Conservation (phyloP, 192 early-diverging fungal species). For the Podila verticillata region DNA sequence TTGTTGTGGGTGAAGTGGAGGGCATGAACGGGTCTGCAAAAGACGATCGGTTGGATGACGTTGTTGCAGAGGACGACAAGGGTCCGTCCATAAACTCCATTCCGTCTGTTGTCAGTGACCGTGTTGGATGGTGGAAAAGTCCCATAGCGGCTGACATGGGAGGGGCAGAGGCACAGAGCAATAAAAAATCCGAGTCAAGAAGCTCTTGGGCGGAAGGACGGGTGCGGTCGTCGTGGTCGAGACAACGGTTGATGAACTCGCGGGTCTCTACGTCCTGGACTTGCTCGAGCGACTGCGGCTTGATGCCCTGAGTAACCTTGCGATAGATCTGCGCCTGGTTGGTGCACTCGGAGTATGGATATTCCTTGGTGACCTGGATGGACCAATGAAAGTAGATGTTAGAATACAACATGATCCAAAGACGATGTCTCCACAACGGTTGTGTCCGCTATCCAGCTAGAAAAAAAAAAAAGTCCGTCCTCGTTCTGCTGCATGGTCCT, state of each 20-base stretch:
- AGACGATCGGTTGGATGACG: constrained; percentile 10
- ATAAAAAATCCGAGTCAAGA: constrained; percentile 65
- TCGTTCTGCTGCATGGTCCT: no score
- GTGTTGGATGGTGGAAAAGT: constrained; percentile 5
- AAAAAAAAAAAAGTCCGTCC: no score
- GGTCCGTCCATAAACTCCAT: constrained; percentile 15
- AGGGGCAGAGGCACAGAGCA: constrained; percentile 22
- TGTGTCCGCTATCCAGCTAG: no score
- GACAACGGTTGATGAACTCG: constrained; percentile 75
- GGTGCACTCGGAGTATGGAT: constrained; percentile 86
- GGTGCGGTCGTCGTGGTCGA: constrained; percentile 65
- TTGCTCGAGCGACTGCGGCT: constrained; percentile 72
- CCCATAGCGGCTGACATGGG: constrained; percentile 4
- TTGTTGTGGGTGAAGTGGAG: constrained; percentile 9
- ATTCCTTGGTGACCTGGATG: constrained; percentile 77
- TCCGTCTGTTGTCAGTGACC: constrained; percentile 6
- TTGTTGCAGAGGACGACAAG: constrained; percentile 8
- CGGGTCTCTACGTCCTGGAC: constrained; percentile 71
- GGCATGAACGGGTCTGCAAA: constrained; percentile 4
- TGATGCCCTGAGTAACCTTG: constrained; percentile 79
- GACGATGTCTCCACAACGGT: neutral
- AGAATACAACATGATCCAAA: neutral
- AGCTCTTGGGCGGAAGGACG: constrained; percentile 64
- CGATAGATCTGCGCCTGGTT: constrained; percentile 89
- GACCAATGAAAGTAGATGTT: neutral